Evolutionary conservation across 345 rosid species (phyloP), one percentile per base, ranked within the genome.

Genomic region (Noccaea bulbosa): DNA sequence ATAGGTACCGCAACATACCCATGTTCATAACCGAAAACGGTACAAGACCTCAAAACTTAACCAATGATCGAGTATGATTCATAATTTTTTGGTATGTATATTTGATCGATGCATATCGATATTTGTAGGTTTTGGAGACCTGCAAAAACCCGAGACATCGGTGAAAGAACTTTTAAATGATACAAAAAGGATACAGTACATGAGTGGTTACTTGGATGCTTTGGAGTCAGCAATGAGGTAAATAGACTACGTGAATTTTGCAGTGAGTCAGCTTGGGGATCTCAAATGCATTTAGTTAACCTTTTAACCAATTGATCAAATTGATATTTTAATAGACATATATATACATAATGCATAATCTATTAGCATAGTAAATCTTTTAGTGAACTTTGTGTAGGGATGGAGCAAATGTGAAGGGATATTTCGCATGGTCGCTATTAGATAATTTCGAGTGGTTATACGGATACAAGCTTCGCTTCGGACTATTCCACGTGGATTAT

Each of bases 341-440:
- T 7, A 15, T 39, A 47, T 69, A 2, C 14, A 27, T 8, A 22
- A 58, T 46, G n/a, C 22, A 38, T 27, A 60, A 8, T 17, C 8
- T 40, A 40, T 40, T 32, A 39, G 41, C 38, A 24, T 0, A 24
- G 3, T 70, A 24, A 39, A 17, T 37, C 22, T 0, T 9, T 37
- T 62, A 45, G 32, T 43, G 55, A 35, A 5, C 5, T 61, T 44
- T 35, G 11, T 32, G 46, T 70, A 83, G 87, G 76, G 79, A 85
- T 62, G 94, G 92, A 66, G 94, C 86, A 78, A 89, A 89, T 68
- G 86, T 89, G 38, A 72, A 88, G 74, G 91, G 96, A 0, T 92
- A 89, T 67, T 88, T 87, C 11, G 75, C 78, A 8, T 89, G 96
- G 96, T 85, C 94, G 15, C 74, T 92, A 79, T 83, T 89, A 6